Conservation (phyloP, 169 alveolate species). For the Plasmodium fragile region DNA sequence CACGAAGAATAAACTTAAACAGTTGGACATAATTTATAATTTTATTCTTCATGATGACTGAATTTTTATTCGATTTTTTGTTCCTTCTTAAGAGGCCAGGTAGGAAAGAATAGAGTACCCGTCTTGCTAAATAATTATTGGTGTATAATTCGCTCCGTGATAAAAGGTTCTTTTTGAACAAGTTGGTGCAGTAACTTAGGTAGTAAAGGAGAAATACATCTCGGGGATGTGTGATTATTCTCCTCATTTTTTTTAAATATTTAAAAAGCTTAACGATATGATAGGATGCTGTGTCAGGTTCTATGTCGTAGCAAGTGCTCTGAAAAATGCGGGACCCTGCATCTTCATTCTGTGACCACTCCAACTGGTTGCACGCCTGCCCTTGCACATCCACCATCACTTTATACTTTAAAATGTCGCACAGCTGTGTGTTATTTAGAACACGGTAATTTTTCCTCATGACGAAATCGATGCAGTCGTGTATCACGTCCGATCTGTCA, state of each 20-base stretch:
- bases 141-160: neutral
- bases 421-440: neutral
- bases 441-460: neutral
- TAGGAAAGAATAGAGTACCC: neutral
- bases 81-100: neutral
- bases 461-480: neutral
- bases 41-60: neutral
- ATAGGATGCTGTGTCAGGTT: neutral
- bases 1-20: slow-evolving; percentile 7
- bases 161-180: slow-evolving; percentile 10
- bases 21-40: slow-evolving; percentile 14
- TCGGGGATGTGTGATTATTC: neutral
- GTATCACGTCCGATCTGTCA: neutral
- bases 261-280: neutral
- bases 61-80: neutral
- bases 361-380: neutral
- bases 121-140: neutral
- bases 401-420: neutral
- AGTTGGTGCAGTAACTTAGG: slow-evolving; percentile 12
- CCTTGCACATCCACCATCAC: neutral
- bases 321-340: neutral
- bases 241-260: slow-evolving; percentile 12
- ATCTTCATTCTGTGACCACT: neutral
- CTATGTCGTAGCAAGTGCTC: neutral
- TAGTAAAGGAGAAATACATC: slow-evolving; percentile 42